Base-by-base conservation (phyloP, 106 monocot genomes). In the Xerophyta viscosa region DNA sequence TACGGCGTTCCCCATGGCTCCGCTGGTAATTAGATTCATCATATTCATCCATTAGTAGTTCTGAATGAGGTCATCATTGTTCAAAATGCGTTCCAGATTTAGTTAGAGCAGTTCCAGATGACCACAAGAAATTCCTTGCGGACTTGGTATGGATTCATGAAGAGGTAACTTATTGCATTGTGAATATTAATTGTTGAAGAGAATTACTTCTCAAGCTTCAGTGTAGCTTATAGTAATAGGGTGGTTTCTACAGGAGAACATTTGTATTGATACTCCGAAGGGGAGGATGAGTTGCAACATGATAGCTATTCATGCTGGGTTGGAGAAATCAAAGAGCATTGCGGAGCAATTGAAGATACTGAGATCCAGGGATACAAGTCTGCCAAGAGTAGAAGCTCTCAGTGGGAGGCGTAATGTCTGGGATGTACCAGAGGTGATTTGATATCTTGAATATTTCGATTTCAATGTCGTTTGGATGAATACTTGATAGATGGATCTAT, bases 1-100 rank as follows among this genome's bases (percentile, higher is more conserved):
- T 99, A 99, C 25, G 83, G 90, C 41, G 82, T 99, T 18, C 69
- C 82, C 12, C 90, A 99, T 48, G 98, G 85, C 45, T 90, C 90
- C 25, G 13, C 82, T 2, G 94, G 94, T 96, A 1, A 29, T 63
- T 27, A 27, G 2, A 26, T 27, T 19, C 5, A 14, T 18, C n/a
- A 46, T 31, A 22, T 54, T 12, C 30, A 51, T 42, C 37, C 33
- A 36, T 18, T 31, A 22, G 4, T n/a, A 9, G 8, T 48, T 25
- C 13, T 21, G 11, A n/a, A 28, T 18, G 46, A 25, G 8, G 36
- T 18, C 36, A 4, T 28, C 22, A 12, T 20, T 25, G 12, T 63
- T 19, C 58, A 20, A 62, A 53, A 20, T 46, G 19, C 8, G 24
- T 37, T 55, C 21, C 56, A 90, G 90, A 90, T 39, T 86, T 98